Evolutionary conservation across 2,329 filamentous ascomycete genomes (phyloP), one percentile per base, ranked within the genome.

Genomic region (Coniella lustricola): DNA sequence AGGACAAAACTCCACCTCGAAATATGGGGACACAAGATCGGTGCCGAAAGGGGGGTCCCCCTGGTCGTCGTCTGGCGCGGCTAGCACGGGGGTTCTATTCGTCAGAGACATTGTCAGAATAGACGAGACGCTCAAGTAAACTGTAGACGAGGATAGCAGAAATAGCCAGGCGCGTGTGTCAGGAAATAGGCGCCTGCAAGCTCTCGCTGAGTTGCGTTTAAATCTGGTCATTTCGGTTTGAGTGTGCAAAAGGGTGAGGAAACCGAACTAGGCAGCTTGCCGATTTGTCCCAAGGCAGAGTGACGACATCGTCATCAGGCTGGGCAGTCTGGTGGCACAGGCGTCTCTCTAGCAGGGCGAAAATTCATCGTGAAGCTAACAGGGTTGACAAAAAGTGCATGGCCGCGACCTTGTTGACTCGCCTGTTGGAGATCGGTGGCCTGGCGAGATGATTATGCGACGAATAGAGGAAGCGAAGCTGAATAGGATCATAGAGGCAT

Each of bases 1-100:
- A 53, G 55, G 46, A 51, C 40, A 54, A 53, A 54, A 55, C 64
- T 61, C 64, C 64, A 66, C 64, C 59, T 64, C 48, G 55, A 55
- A 53, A 49, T 40, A 54, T 46, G 44, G 48, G 50, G 57, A 62
- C 64, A 66, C 64, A 65, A 66, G 25, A 41, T 41, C 49, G 51
- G 51, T 52, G 63, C 62, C 63, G 60, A 55, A 61, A 60, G 59
- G 58, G 60, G 59, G 61, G 61, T 45, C 43, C 48, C 46, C 49
- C 49, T 44, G 44, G 51, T 46, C 39, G 50, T 50, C 41, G 41
- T 47, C 34, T 47, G 45, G 49, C 51, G 52, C 52, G 52, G 52
- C 52, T 54, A 54, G 52, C 48, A 53, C 51, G 50, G 37, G 44
- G 44, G 44, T 50, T 50, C 51, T 50, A 53, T 50, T 50, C 44